Evolutionary conservation across 1,139 yeast genomes (phyloP).

Genomic region (Pichia sp.): DNA sequence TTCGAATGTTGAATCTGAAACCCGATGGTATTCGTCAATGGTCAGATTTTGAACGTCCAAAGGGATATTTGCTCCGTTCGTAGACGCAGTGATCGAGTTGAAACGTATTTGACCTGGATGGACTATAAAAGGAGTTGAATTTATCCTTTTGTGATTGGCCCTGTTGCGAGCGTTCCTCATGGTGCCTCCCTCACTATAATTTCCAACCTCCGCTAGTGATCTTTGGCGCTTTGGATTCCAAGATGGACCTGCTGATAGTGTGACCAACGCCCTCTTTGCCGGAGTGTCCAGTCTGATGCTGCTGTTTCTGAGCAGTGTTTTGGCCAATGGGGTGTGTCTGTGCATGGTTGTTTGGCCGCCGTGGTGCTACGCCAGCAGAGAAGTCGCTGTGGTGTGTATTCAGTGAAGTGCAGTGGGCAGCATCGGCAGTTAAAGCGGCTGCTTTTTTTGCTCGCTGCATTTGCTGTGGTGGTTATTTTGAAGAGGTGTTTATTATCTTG

Average conservation of each 20-base stretch:
- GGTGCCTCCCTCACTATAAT: too few relatives aligned
- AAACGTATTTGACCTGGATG: constrained; percentile 10
- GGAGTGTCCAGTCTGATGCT: not conserved
- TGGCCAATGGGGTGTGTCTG: not conserved
- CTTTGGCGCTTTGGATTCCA: not conserved
- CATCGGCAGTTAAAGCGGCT: too few relatives aligned
- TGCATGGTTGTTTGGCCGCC: too few relatives aligned
- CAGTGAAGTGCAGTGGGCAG: not conserved
- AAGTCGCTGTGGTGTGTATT: not conserved
- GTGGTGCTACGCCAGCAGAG: too few relatives aligned
- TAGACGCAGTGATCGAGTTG: constrained; percentile 29
- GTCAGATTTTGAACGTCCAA: constrained; percentile 42
- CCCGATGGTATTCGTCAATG: constrained; percentile 46
- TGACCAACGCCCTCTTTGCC: not conserved
- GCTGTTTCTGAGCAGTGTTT: not conserved
- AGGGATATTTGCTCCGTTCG: constrained; percentile 49
- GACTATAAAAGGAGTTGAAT: not conserved
- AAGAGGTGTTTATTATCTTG: too few relatives aligned
- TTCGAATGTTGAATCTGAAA: constrained; percentile 62
- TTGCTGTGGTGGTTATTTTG: too few relatives aligned
- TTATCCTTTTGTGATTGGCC: not conserved
- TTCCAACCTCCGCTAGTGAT: too few relatives aligned
- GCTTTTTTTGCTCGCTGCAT: too few relatives aligned
- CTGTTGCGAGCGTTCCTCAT: too few relatives aligned
- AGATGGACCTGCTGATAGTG: not conserved